Conservation (phyloP, 345 rosid genomes). For the Gossypium stocksii region DNA sequence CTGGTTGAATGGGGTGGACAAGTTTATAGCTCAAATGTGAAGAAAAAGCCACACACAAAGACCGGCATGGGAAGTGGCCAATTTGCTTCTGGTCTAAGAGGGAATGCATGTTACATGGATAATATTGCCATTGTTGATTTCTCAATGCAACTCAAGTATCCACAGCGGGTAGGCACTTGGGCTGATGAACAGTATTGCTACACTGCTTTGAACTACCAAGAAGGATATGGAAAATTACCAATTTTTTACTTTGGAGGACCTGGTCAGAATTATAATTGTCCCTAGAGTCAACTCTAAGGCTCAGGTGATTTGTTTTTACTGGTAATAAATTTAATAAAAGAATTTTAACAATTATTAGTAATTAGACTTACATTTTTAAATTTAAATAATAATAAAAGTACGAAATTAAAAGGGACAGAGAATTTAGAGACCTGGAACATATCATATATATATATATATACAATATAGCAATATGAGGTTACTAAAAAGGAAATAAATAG, state of each 20-base stretch:
- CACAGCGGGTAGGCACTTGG: background rate
- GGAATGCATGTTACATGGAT: background rate
- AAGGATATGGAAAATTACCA: background rate
- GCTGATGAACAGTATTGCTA: background rate
- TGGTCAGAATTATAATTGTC: background rate
- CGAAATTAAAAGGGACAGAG: too few species aligned
- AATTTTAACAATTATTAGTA: too few species aligned
- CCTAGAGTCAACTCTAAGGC: background rate
- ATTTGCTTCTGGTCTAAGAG: background rate
- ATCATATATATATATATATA: too few species aligned
- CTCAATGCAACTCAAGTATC: background rate
- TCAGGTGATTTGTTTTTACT: too few species aligned
- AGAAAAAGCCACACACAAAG: constrained; percentile 39
- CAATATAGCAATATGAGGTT: too few species aligned
- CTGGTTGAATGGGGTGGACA: constrained; percentile 57
- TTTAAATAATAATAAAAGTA: too few species aligned
- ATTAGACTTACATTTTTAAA: too few species aligned
- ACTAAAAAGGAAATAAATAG: too few species aligned
- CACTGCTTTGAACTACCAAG: background rate
- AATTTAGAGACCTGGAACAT: too few species aligned
- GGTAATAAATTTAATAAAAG: too few species aligned
- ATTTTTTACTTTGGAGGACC: background rate
- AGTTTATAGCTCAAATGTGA: constrained; percentile 38
- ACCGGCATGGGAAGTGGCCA: constrained; percentile 49
- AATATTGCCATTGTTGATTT: background rate